Evolutionary conservation across 306 rosid species (phyloP).

Genomic region (Macrotyloma uniflorum): DNA sequence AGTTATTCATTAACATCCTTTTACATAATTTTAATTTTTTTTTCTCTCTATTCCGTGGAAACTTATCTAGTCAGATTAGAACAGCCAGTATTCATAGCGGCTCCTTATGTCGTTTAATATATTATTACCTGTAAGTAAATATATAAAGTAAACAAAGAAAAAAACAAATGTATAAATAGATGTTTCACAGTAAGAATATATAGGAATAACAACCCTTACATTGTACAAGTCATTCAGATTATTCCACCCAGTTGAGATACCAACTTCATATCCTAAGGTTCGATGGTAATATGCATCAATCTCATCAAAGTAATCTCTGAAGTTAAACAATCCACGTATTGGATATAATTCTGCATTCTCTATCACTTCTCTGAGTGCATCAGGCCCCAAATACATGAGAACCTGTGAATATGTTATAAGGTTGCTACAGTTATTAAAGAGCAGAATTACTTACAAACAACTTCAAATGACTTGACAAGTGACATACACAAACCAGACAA

Average conservation of each 20-base stretch:
- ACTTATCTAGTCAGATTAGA: constrained; percentile 1
- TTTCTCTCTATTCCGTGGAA: neutral
- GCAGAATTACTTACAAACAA: constrained; percentile 30
- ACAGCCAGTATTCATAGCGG: neutral
- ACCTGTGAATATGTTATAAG: constrained; percentile 62
- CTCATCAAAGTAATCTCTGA: constrained; percentile 80
- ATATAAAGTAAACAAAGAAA: neutral
- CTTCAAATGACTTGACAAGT: constrained; percentile 25
- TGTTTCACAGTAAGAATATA: neutral
- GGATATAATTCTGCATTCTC: constrained; percentile 91
- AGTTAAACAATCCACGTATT: constrained; percentile 88
- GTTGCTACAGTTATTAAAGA: constrained; percentile 26
- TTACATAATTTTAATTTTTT: constrained; percentile 13
- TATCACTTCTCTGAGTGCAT: constrained; percentile 68
- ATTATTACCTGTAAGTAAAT: neutral
- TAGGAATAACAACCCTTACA: constrained; percentile 54
- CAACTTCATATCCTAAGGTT: constrained; percentile 69
- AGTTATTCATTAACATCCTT: neutral
- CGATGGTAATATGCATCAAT: constrained; percentile 85
- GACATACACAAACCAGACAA: neutral
- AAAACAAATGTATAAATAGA: neutral
- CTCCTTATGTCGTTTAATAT: constrained; percentile 2
- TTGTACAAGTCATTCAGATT: constrained; percentile 75
- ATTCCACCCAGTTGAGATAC: constrained; percentile 87
- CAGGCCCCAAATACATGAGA: constrained; percentile 90